phyloP scores from a whole-genome alignment of 768 basidiomycete genomes.

The Leccinum subtestaceum region DNA sequence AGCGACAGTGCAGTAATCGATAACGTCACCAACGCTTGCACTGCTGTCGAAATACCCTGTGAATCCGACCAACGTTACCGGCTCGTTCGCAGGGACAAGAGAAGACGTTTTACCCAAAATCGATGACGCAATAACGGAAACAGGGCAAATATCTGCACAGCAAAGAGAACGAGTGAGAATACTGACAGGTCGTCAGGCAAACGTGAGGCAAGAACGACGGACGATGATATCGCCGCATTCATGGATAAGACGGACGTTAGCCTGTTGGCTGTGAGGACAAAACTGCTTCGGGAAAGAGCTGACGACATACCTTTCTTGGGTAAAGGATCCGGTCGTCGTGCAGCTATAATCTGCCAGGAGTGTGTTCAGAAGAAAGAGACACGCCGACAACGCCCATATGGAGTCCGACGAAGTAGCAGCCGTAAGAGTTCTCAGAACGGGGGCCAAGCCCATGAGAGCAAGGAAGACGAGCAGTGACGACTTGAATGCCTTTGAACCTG shows the following conservation, averaged over 20 bases:
- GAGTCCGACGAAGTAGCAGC: conserved; percentile 95
- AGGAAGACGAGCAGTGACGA: conserved; percentile 87
- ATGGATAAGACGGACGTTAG: conserved; percentile 81
- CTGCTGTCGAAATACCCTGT: conserved; percentile 45
- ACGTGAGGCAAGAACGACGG: conserved; percentile 90
- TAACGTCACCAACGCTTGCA: conserved; percentile 56
- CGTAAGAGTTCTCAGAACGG: conserved; percentile 87
- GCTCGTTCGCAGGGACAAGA: conserved; percentile 9
- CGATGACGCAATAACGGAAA: conserved; percentile 77
- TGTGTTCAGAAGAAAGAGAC: conserved; percentile 77
- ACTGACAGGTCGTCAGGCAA: conserved; percentile 80
- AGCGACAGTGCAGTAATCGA: conserved; percentile 50
- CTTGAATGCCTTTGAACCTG: conserved; percentile 72
- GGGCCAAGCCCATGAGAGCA: conserved; percentile 84
- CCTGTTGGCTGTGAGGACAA: conserved; percentile 41
- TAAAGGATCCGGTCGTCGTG: conserved; percentile 39
- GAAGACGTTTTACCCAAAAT: conserved; percentile 50
- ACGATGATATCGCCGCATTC: conserved; percentile 90
- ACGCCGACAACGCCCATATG: conserved; percentile 92
- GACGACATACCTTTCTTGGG: conserved; percentile 56
- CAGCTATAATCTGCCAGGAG: conserved; percentile 81
- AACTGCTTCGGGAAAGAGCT: conserved; percentile 20
- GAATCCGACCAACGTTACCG: conserved; percentile 14
- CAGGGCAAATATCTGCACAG: conserved; percentile 79
- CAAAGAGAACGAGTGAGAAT: conserved; percentile 84